These are phyloP conservation scores for Tylopilus sp. DNA, from an alignment of 1,284 basidiomycete species.

Conservation along the genomic window DNA sequence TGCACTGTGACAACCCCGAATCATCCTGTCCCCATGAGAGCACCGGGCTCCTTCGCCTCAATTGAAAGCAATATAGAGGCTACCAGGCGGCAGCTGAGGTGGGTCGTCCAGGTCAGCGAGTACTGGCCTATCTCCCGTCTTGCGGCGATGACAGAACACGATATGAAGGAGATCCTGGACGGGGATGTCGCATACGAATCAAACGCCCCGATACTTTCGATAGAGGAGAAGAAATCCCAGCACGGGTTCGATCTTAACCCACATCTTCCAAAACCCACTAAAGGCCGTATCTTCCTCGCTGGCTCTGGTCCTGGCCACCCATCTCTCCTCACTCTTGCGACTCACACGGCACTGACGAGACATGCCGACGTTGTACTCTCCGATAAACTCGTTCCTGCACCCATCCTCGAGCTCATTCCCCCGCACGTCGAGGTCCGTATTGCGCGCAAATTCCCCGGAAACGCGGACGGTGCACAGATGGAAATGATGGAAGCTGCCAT, in stretches of 20 bases:
- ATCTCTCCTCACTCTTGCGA: conserved; percentile 85
- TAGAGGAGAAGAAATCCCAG: conserved; percentile 22
- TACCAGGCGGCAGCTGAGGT: conserved; percentile 71
- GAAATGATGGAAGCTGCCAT: conserved; percentile 93
- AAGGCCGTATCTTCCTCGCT: conserved; percentile 81
- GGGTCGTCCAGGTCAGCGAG: conserved; percentile 91
- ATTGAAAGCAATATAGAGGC: conserved; percentile 53
- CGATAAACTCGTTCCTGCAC: conserved; percentile 95
- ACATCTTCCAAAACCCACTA: conserved; percentile 30
- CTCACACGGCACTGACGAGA: conserved; percentile 76
- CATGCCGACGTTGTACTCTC: conserved; percentile 86
- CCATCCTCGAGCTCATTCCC: conserved; percentile 88
- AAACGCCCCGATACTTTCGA: background rate
- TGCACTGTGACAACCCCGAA: conserved; percentile 68
- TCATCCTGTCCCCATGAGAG: conserved; percentile 64
- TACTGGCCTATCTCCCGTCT: conserved; percentile 88
- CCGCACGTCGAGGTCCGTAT: conserved; percentile 71
- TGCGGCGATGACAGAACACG: conserved; percentile 62
- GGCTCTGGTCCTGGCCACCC: conserved; percentile 96
- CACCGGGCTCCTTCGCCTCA: conserved; percentile 6
- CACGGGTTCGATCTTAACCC: conserved; percentile 31
- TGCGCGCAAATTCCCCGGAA: conserved; percentile 96
- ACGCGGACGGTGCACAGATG: conserved; percentile 90
- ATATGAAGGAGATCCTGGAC: conserved; percentile 67
- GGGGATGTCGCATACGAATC: conserved; percentile 34